Evolutionary conservation across 768 basidiomycete species (phyloP), one percentile per base, ranked within the genome.

Genomic region (Tricholoma terreum): DNA sequence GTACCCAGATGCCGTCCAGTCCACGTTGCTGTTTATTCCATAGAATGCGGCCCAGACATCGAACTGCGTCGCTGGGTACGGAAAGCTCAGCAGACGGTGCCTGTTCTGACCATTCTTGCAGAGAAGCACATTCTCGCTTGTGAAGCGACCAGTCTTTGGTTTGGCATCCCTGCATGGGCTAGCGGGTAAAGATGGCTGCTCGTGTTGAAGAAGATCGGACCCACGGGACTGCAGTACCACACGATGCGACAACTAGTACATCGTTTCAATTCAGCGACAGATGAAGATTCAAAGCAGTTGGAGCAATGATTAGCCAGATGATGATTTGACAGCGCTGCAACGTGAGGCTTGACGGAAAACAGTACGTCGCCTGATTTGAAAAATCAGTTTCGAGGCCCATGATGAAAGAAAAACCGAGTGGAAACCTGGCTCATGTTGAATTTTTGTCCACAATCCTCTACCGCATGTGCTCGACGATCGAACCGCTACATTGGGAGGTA

Each of bases 31-130:
- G 79, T 53, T 77, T 80, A 24, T 65, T 74, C 87, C 88, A 91
- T 27, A 93, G 63, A 15, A 95, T 77, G 40, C 93, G 81, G 0
- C 83, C 92, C 12, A 98, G 72, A 60, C 86, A 89, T 51, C 95
- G 74, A 9, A 96, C 78, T 1, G 89, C 90, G 57, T 96, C 94
- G 31, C 80, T 85, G 0, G 94, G 92, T 15, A 87, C 64, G 4
- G 78, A 58, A 4, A 78, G 59, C 9, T 79, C 76, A 11, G 70
- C 57, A 2, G 80, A 81, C 2, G 82, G 79, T 5, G 83, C 82
- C 14, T 74, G 63, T 27, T 76, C 68, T 1, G 74, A 75, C 88
- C 86, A 87, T 53, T 71, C 73, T 54, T 78, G 78, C 8, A 95
- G 72, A 0, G 91, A 86, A 5, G 59, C 56, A 65, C 96, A 98